Percentiles rank a stretch among this genome's conserved stretches.
phyloP scores from a whole-genome alignment of 768 basidiomycete species.

The Leccinum uliginosum region DNA sequence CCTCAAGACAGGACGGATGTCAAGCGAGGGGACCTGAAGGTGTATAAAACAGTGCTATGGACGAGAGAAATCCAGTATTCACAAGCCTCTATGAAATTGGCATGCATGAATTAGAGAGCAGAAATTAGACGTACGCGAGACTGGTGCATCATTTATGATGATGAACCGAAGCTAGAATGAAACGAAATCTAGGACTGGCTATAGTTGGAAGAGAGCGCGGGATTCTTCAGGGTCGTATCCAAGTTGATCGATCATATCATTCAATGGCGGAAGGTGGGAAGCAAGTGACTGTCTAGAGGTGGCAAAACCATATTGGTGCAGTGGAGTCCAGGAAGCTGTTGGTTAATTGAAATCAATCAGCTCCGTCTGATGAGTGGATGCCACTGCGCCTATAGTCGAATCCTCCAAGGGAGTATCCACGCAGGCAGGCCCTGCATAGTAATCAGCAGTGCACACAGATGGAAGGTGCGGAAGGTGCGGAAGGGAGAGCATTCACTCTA shows the following conservation, averaged over 20 bases:
- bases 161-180: constrained; percentile 15
- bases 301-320: constrained; percentile 38
- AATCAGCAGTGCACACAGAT: constrained; percentile 52
- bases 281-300: constrained; percentile 40
- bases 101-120: constrained; percentile 37
- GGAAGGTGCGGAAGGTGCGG: constrained; percentile 58
- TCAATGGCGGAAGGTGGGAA: constrained; percentile 37
- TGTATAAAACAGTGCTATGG: constrained; percentile 21
- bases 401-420: constrained; percentile 57
- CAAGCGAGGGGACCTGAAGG: constrained; percentile 30
- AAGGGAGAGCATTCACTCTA: constrained; percentile 11
- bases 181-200: constrained; percentile 27
- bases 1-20: constrained; percentile 63
- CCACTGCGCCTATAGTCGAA: constrained; percentile 53
- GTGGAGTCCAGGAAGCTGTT: constrained; percentile 42
- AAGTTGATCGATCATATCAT: constrained; percentile 45
- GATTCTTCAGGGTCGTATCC: constrained; percentile 44
- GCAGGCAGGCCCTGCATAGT: constrained; percentile 41
- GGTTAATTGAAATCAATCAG: constrained; percentile 33
- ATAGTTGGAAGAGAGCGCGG: constrained; percentile 1
- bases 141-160: constrained; percentile 31
- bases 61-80: constrained; percentile 33
- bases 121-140: constrained; percentile 33
- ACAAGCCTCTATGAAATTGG: constrained; percentile 37
- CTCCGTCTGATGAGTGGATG: constrained; percentile 39